phyloP scores from a whole-genome alignment of 164 flowering plant genomes.

The Chimonanthus salicifolius region DNA sequence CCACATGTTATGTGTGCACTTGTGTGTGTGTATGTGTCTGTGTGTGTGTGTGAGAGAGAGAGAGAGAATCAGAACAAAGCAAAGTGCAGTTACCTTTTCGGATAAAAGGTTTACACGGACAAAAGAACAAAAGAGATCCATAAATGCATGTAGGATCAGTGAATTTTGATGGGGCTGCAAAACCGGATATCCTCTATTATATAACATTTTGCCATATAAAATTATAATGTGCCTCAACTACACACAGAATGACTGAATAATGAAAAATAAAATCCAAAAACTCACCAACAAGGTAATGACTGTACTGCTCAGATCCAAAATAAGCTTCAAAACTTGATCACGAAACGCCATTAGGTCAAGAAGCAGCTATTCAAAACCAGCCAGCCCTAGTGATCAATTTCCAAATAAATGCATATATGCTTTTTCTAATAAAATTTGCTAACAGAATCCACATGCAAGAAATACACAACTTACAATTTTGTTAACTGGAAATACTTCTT shows the following conservation, averaged over 20 bases:
- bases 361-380: slow-evolving; percentile 51
- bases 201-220: background rate
- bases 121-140: slow-evolving; percentile 95
- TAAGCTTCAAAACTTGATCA: slow-evolving; percentile 85
- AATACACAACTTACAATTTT: slow-evolving; percentile 1
- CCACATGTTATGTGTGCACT: background rate
- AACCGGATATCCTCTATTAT: slow-evolving; percentile 18
- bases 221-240: background rate
- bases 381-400: background rate
- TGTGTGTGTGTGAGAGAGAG: background rate
- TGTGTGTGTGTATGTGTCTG: too few relatives aligned
- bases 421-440: background rate
- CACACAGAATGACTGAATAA: background rate
- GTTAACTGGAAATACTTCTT: background rate
- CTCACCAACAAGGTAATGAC: slow-evolving; percentile 96
- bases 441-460: background rate
- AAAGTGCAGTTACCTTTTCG: slow-evolving; percentile 57
- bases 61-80: background rate
- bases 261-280: slow-evolving; percentile 1
- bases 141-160: slow-evolving; percentile 89
- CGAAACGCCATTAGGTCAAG: slow-evolving; percentile 93
- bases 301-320: slow-evolving; percentile 95
- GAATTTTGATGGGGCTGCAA: slow-evolving; percentile 99
- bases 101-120: slow-evolving; percentile 87
- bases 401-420: background rate